Conservation (phyloP, 768 basidiomycete species). For the Asterophora parasitica region DNA sequence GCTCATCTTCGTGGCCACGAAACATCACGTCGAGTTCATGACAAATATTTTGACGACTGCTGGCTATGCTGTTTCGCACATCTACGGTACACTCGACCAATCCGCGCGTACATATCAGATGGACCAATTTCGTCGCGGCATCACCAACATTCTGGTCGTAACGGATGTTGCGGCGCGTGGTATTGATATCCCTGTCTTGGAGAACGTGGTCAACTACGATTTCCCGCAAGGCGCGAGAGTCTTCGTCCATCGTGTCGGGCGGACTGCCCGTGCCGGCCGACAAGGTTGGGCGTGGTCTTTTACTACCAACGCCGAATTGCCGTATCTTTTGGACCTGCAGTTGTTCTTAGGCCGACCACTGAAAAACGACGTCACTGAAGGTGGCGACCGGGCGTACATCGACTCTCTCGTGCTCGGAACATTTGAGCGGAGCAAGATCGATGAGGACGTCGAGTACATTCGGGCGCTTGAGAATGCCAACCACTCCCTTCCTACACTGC, state of each 20-base stretch:
- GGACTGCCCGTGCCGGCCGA: conserved; percentile 92
- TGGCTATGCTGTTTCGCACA: conserved; percentile 88
- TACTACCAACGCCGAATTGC: conserved; percentile 78
- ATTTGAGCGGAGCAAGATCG: conserved; percentile 73
- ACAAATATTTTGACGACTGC: conserved; percentile 68
- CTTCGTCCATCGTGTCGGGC: conserved; percentile 95
- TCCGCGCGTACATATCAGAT: conserved; percentile 84
- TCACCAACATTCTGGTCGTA: conserved; percentile 84
- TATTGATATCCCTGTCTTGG: conserved; percentile 94
- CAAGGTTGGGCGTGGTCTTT: conserved; percentile 98
- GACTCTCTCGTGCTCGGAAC: conserved; percentile 76
- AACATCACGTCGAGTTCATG: conserved; percentile 98
- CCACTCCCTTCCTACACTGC: conserved; percentile 58
- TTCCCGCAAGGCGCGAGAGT: conserved; percentile 92
- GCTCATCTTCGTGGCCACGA: conserved; percentile 92
- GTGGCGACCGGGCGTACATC: conserved; percentile 60
- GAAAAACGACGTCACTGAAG: conserved; percentile 41
- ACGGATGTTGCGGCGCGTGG: conserved; percentile 98
- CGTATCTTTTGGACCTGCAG: conserved; percentile 88
- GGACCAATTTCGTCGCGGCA: conserved; percentile 79
- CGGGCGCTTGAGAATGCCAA: conserved; percentile 59
- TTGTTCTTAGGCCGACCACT: conserved; percentile 85
- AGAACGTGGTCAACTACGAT: conserved; percentile 97
- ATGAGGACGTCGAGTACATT: conserved; percentile 82
- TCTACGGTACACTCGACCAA: conserved; percentile 95